Base-by-base conservation (phyloP, 148 eudicot genomes). In the Chenopodium album region DNA sequence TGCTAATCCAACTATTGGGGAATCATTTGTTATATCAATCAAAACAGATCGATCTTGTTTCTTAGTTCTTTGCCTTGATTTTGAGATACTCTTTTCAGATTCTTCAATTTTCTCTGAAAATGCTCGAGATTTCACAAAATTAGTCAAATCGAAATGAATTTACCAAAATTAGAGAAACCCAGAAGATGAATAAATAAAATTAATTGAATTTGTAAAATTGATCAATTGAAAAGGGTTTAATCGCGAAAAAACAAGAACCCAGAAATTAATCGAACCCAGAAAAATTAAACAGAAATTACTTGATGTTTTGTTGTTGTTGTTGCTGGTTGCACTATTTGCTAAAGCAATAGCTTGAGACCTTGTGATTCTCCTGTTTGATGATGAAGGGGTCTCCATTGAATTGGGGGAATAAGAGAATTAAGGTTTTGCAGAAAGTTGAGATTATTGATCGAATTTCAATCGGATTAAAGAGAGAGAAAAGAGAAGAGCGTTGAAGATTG, bases 1-100 rank as follows among this genome's bases (percentile, higher is more conserved):
- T 11, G 99, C 99, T 41, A 96, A 60, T 26, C 99, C 99, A 20
- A 92, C 92, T 20, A 94, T 91, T 0, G 99, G 99, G 2, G 99
- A 96, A 85, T 94, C 98, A 56, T 96, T 96, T 16, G 97, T 92
- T 78, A 94, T 96, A 60, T 96, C 99, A 19, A 90, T 82, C 6
- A 96, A 80, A 1, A 86, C 92, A 0, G 86, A 81, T 75, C 89
- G 83, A 34, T 89, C 93, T 81, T 86, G 81, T 22, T 82, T 84
- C 32, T 69, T 72, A 2, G 48, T 84, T 85, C 81, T 87, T 29
- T 81, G 82, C 31, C 84, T 84, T 69, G 83, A 23, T 75, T 90
- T 88, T 7, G 89, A 66, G 3, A 66, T 10, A 41, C 63, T 75
- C 78, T 84, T 89, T 47, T 89, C 94, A n/a, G 91, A 78, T 29